phyloP scores from a whole-genome alignment of 139 green algal species.

The Nannochloris sp. region DNA sequence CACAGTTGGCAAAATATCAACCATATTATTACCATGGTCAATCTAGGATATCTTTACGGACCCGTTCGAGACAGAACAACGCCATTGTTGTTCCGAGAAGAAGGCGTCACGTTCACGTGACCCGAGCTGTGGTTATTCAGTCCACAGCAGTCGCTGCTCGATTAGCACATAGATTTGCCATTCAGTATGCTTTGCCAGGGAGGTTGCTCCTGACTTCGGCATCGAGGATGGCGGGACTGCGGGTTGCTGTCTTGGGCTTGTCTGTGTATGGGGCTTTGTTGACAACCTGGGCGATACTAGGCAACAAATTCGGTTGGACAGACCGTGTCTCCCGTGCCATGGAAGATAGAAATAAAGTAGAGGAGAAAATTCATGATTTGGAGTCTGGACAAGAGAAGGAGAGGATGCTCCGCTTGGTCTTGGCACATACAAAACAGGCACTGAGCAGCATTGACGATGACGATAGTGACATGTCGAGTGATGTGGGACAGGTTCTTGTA shows the following conservation, averaged over 20 bases:
- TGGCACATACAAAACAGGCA: no score
- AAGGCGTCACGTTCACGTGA: background rate
- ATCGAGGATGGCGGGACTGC: background rate
- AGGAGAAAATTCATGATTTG: no score
- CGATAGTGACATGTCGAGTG: no score
- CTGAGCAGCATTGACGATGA: no score
- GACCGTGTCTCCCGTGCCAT: no score
- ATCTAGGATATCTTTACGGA: background rate
- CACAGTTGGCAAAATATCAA: no score
- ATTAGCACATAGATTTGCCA: background rate
- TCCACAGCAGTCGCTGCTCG: background rate
- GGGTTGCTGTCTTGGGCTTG: background rate
- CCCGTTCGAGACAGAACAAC: background rate
- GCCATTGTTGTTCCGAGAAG: no score
- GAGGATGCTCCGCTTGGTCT: no score
- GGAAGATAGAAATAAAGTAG: no score
- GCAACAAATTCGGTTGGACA: background rate
- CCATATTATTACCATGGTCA: no score
- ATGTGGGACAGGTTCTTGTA: background rate
- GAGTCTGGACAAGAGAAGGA: no score
- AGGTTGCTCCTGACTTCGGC: background rate
- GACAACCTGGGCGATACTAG: background rate
- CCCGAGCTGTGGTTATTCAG: background rate
- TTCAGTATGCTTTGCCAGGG: background rate
- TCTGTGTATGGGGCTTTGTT: background rate